Base-by-base conservation (phyloP, 2,329 filamentous ascomycete genomes). In the Lasiodiplodia sp. region DNA sequence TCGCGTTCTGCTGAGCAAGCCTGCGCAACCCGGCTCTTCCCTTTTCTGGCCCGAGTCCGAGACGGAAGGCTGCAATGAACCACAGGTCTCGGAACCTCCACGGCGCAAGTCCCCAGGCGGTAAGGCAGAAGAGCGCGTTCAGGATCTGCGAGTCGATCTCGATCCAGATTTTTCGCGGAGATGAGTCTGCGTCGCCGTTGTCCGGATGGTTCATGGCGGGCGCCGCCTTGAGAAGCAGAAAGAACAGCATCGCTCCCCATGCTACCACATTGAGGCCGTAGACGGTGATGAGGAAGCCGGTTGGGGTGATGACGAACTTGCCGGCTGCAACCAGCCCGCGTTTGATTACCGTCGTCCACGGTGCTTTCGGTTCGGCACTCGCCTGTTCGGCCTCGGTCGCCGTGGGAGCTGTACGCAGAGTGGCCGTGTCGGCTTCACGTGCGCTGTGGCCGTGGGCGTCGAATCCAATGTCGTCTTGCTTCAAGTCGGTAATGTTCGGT, bases 171-270 rank as follows among this genome's bases (percentile, higher is more conserved):
- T 60, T 60, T 3, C 57, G 37, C 38, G 57, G 57, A 12, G 57
- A 60, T 6, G 57, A 47, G 57, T 60, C 57, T 14, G 57, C 57
- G n/a, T 60, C 57, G 57, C 57, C 57, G n/a, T 31, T 18, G 38
- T 60, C 57, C 1, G 57, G 57, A 76, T 82, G 78, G 82, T 92
- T 93, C 91, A 93, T 93, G 69, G 88, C 87, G 4, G 90, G 90
- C 2, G 88, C 83, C 28, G 85, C 92, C 10, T 93, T 92, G 82
- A 90, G 91, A 25, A 97, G 87, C 1, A 97, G 84, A 21, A 97
- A 83, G 80, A 97, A 96, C 37, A 97, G 85, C 93, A 97, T 97
- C 68, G 91, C 93, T 62, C 93, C 93, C 93, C 93, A 97, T 0
- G 91, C 94, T 10, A 97, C 88, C n/a, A 97, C 87, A 71, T 95